These are phyloP conservation scores for Phaffia rhodozyma DNA, from an alignment of 1,284 basidiomycete genomes.

Conservation along the genomic window DNA sequence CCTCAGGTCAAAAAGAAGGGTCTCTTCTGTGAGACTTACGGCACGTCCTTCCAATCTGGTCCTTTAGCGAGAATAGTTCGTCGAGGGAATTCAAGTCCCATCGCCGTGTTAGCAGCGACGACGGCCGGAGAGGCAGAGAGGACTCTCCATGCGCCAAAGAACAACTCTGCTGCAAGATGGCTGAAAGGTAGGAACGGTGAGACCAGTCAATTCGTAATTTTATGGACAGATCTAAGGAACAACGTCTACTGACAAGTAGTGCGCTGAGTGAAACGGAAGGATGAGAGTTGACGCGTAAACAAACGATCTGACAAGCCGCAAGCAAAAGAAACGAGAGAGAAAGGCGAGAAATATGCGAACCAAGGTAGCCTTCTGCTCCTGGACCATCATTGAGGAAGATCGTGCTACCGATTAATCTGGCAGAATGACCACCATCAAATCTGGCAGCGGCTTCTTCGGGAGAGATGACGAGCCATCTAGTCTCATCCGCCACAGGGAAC, in stretches of 20 bases:
- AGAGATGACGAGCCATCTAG: constrained; percentile 10
- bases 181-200: background rate
- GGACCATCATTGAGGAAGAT: constrained; percentile 18
- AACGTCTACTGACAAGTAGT: constrained; percentile 11
- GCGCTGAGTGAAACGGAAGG: background rate
- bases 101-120: constrained; percentile 3
- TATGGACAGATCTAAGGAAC: too few relatives aligned
- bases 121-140: constrained; percentile 4
- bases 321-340: background rate
- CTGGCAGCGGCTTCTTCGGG: constrained; percentile 3
- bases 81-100: constrained; percentile 15
- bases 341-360: background rate
- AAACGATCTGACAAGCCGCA: background rate
- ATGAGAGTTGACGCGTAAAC: background rate
- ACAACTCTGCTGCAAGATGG: constrained; percentile 17
- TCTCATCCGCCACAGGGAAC: constrained; percentile 16
- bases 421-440: constrained; percentile 5
- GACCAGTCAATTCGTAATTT: background rate
- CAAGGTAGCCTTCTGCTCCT: constrained; percentile 16
- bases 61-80: constrained; percentile 15
- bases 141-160: constrained; percentile 14
- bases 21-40: background rate
- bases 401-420: constrained; percentile 8
- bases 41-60: constrained; percentile 16
- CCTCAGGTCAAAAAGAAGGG: too few relatives aligned